Evolutionary conservation across 139 green algal species (phyloP), one percentile per base, ranked within the genome.

Genomic region (Haematococcus sp.): DNA sequence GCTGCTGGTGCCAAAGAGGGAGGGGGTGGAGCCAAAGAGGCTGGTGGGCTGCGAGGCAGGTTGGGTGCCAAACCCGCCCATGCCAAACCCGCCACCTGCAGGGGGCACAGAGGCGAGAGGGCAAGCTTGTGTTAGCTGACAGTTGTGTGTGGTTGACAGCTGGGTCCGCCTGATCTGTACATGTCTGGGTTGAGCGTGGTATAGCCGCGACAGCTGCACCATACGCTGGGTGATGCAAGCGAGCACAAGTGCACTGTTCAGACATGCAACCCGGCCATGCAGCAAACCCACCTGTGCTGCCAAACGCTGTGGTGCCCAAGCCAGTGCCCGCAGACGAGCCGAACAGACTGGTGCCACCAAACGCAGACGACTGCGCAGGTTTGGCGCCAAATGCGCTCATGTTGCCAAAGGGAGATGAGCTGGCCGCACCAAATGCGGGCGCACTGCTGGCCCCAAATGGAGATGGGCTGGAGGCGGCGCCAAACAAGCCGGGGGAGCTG

Each of bases 11-110:
- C 84, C 84, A 73, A 90, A 90, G 15, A 87, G 56, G 0, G 74
- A 79, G 2, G 76, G 66, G 2, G 76, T 79, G 19, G 86, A 70
- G 27, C 67, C 68, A 80, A 86, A 88, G 66, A 82, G 49, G 11
- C 33, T 30, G 4, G 56, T 28, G 58, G 58, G 16, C 25, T 44
- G 58, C 11, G 28, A 44, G 20, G 58, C 58, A 43, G 58, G 19
- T 11, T 49, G 40, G 40, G 43, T 25, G 11, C 73, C 68, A 73
- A 83, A 77, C 23, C 66, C 49, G 19, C 31, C 23, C 11, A 51
- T 43, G 20, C 60, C 20, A n/a, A 65, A 27, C 4, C 58, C 58
- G 4, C 58, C 58, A 65, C 58, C 58, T 65, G 58, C 58, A 65
- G 9, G 25, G 58, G 5, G 40, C 40, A 49, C 40, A 49, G 7